These are phyloP conservation scores for Psilocybe subaeruginosa DNA, from an alignment of 768 basidiomycete species.

Conservation along the genomic window DNA sequence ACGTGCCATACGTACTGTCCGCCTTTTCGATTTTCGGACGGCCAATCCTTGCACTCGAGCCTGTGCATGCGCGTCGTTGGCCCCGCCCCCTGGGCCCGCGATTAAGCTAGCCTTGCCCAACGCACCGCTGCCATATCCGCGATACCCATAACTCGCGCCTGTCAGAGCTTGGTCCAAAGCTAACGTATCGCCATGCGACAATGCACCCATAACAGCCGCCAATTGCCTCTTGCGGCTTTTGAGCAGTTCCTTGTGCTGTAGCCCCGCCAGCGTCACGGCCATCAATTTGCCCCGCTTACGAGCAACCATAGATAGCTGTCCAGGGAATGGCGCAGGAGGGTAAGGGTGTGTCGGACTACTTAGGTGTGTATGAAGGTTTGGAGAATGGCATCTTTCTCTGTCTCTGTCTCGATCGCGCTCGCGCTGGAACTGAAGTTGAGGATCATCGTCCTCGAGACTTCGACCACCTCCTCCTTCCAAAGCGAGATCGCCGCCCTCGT, in stretches of 20 bases:
- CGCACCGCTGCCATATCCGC: not conserved
- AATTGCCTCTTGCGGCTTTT: constrained; percentile 72
- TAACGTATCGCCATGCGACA: constrained; percentile 69
- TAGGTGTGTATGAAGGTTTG: not conserved
- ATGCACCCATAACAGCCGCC: constrained; percentile 66
- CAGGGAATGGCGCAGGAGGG: constrained; percentile 27
- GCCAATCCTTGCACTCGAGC: constrained; percentile 21
- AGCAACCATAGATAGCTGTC: constrained; percentile 24
- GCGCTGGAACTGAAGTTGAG: constrained; percentile 19
- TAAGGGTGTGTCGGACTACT: constrained; percentile 15
- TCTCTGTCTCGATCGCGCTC: constrained; percentile 21
- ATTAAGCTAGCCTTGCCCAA: not conserved
- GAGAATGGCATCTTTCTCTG: not conserved
- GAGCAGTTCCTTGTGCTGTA: constrained; percentile 78
- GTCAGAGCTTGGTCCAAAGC: constrained; percentile 81
- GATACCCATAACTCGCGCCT: constrained; percentile 34
- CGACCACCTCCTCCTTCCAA: constrained; percentile 8
- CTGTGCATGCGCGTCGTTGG: not conserved
- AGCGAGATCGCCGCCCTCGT: constrained; percentile 12
- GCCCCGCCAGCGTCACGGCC: constrained; percentile 64
- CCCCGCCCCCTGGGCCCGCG: not conserved
- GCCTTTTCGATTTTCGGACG: constrained; percentile 59
- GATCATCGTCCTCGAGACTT: constrained; percentile 9
- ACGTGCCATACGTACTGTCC: constrained; percentile 48
- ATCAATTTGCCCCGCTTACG: constrained; percentile 48